Percentiles rank a stretch among this genome's conserved stretches.
phyloP scores from a whole-genome alignment of 2,329 filamentous ascomycete species.

The Botrytis fragariae region DNA sequence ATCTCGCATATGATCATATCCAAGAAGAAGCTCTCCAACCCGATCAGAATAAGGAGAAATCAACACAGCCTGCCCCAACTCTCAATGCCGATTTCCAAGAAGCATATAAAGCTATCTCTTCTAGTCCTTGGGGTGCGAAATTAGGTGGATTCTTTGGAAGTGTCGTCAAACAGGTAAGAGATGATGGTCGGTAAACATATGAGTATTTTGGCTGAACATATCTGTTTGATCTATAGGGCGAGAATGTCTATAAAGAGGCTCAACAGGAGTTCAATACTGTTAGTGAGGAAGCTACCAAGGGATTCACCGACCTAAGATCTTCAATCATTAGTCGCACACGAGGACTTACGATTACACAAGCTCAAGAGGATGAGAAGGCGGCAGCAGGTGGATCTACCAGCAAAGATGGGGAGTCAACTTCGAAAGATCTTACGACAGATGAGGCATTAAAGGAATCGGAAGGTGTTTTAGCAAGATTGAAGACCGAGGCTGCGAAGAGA shows the following conservation, averaged over 20 bases:
- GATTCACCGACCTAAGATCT: slow-evolving; percentile 68
- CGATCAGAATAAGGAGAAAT: slow-evolving; percentile 49
- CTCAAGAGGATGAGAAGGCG: slow-evolving; percentile 28
- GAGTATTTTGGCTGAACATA: background rate
- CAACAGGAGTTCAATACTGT: slow-evolving; percentile 80
- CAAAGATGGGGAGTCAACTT: slow-evolving; percentile 34
- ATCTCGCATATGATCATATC: slow-evolving; percentile 96
- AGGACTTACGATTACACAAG: slow-evolving; percentile 57
- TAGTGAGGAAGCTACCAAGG: slow-evolving; percentile 77
- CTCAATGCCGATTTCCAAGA: slow-evolving; percentile 90
- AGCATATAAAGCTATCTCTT: slow-evolving; percentile 89
- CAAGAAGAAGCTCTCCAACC: slow-evolving; percentile 71
- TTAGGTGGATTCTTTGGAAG: slow-evolving; percentile 86
- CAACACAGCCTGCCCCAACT: slow-evolving; percentile 48
- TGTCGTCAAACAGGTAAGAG: slow-evolving; percentile 82
- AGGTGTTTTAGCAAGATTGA: slow-evolving; percentile 73
- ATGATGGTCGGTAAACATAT: slow-evolving; percentile 12
- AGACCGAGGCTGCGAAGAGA: slow-evolving; percentile 73
- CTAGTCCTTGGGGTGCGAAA: slow-evolving; percentile 84
- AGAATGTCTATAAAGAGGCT: slow-evolving; percentile 78
- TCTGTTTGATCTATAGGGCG: slow-evolving; percentile 54
- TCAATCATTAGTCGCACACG: slow-evolving; percentile 71
- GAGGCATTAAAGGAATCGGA: slow-evolving; percentile 50
- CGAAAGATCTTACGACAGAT: slow-evolving; percentile 46
- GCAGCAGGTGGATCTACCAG: slow-evolving; percentile 25